Percentiles rank a stretch among this genome's conserved stretches.
phyloP scores from a whole-genome alignment of 2,329 filamentous ascomycete species.

The Xylogone sp. region DNA sequence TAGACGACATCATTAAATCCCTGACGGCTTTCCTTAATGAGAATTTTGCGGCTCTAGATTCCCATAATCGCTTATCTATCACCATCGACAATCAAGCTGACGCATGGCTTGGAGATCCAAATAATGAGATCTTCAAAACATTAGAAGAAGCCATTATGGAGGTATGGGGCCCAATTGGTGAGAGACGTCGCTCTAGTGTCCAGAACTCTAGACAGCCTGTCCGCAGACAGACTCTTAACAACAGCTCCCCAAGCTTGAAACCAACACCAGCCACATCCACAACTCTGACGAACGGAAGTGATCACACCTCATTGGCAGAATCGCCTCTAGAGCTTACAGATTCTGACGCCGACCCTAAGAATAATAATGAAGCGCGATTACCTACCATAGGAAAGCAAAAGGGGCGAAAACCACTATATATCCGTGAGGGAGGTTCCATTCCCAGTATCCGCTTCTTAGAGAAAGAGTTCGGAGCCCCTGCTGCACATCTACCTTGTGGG shows the following conservation, averaged over 20 bases:
- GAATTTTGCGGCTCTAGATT: conserved; percentile 71
- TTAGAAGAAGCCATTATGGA: conserved; percentile 81
- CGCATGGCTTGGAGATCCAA: conserved; percentile 90
- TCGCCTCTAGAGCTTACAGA: conserved; percentile 23
- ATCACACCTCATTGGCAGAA: conserved; percentile 26
- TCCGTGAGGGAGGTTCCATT: conserved; percentile 92
- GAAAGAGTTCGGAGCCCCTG: conserved; percentile 87
- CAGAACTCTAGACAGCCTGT: conserved; percentile 20
- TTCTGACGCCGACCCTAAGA: conserved; percentile 12
- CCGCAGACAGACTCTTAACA: conserved; percentile 12
- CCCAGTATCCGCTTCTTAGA: conserved; percentile 91
- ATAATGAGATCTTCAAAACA: conserved; percentile 85
- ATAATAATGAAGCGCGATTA: conserved; percentile 7
- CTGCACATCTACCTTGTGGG: conserved; percentile 89
- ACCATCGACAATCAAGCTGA: conserved; percentile 91
- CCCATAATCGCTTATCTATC: conserved; percentile 75
- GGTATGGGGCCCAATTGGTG: conserved; percentile 67
- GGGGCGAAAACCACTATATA: conserved; percentile 72
- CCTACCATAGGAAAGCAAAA: conserved; percentile 4
- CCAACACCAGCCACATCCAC: conserved; percentile 45
- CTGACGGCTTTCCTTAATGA: conserved; percentile 64
- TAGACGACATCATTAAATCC: conserved; percentile 67
- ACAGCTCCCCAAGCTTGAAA: conserved; percentile 28
- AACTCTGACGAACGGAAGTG: conserved; percentile 43
- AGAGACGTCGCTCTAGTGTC: conserved; percentile 33